A percentile compares a stretch with the other conserved stretches of the same genome.
Conservation (phyloP, 768 basidiomycete genomes). For the Podaxis sp. region DNA sequence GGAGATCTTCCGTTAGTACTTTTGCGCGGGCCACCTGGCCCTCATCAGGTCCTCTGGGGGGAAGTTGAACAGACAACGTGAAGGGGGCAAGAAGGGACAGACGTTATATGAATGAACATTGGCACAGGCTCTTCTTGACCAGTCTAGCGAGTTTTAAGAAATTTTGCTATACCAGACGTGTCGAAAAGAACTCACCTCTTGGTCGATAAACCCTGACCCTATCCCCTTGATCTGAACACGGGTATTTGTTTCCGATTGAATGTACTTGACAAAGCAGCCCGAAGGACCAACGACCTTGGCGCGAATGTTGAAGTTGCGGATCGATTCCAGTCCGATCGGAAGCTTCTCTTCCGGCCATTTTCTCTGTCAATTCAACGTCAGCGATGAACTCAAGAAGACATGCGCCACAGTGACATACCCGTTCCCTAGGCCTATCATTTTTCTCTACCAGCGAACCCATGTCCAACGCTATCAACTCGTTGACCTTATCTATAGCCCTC, state of each 20-base stretch:
- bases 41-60: constrained; percentile 73
- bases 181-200: constrained; percentile 19
- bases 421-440: constrained; percentile 64
- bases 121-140: constrained; percentile 87
- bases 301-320: constrained; percentile 96
- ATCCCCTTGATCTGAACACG: constrained; percentile 96
- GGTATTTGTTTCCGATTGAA: constrained; percentile 93
- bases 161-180: not conserved
- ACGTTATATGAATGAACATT: constrained; percentile 92
- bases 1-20: constrained; percentile 83
- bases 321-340: constrained; percentile 82
- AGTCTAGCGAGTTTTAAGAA: constrained; percentile 43
- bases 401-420: constrained; percentile 38
- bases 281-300: constrained; percentile 97
- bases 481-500: constrained; percentile 65
- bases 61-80: constrained; percentile 5
- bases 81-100: constrained; percentile 28
- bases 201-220: constrained; percentile 93
- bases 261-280: constrained; percentile 97
- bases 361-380: constrained; percentile 43
- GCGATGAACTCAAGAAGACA: not conserved
- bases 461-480: constrained; percentile 72
- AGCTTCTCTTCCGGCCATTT: constrained; percentile 99
- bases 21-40: constrained; percentile 85
- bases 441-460: constrained; percentile 83